Evolutionary conservation across 257 asterid genomes (phyloP).

Genomic region (Solanum stenotomum): DNA sequence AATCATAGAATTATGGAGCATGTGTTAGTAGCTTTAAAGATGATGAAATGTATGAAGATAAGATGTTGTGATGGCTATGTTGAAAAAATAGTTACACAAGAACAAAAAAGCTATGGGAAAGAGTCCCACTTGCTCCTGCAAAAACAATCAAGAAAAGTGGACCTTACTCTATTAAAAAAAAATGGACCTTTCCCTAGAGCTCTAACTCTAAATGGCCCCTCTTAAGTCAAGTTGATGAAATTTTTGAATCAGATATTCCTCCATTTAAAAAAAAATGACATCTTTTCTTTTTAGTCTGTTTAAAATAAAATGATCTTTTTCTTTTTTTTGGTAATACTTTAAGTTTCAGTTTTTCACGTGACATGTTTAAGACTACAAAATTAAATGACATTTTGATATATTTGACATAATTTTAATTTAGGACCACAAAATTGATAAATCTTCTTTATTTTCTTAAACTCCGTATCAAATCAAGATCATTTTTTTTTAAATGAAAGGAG

Average conservation of each 20-base stretch:
- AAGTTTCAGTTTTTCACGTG: too few relatives aligned
- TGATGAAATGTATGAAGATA: conserved; percentile 37
- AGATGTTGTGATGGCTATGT: conserved; percentile 18
- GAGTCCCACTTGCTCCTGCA: conserved; percentile 39
- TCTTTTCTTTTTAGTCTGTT: accelerated
- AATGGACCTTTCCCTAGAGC: neutral
- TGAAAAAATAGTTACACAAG: conserved; percentile 2
- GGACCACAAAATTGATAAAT: accelerated
- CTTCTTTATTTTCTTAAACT: too few relatives aligned
- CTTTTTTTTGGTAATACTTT: too few relatives aligned
- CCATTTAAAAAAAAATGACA: too few relatives aligned
- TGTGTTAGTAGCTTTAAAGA: conserved; percentile 26
- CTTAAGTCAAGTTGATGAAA: neutral
- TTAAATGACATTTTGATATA: too few relatives aligned
- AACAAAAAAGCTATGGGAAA: conserved; percentile 15
- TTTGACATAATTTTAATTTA: too few relatives aligned
- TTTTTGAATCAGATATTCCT: neutral
- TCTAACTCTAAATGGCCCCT: neutral
- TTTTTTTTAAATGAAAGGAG: too few relatives aligned
- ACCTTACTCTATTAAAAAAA: conserved; percentile 1
- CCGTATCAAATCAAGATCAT: accelerated
- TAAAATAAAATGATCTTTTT: too few relatives aligned
- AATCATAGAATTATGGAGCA: conserved; percentile 37
- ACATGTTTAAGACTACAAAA: accelerated
- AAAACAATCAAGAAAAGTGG: conserved; percentile 22